Evolutionary conservation across 495 filamentous ascomycete species (phyloP), one percentile per base, ranked within the genome.

Genomic region (Margaritispora aquatica): DNA sequence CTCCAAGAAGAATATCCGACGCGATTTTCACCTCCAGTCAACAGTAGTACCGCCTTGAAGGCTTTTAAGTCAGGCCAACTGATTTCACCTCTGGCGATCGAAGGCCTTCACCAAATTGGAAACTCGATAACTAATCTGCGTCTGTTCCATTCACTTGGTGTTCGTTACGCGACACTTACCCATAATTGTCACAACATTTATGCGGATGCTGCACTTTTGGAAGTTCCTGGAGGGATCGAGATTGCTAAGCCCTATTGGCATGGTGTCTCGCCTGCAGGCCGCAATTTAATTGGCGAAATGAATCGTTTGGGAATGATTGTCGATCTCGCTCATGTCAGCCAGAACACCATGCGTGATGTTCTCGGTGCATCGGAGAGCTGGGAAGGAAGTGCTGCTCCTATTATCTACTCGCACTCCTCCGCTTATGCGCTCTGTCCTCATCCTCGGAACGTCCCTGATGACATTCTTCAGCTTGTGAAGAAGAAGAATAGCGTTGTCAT

Each of bases 21-120:
- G 7, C 73, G 84, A 60, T 92, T 96, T 73, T 85, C 84, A 13
- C 77, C 81, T 0, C 71, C 80, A 0, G 68, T 82, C 1, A 82
- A 84, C 68, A 76, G 77, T 68, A 74, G 70, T 34, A 78, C 79
- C 0, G 87, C 90, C 5, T 60, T 84, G 15, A 68, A 76, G 0
- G 81, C 79, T 17, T 92, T 89, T 70, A 71, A 72, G 21, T 54
- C 63, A 11, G 78, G 80, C 60, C 80, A 79, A 56, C 65, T 85
- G 4, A 76, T 84, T 59, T 83, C 81, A 2, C 90, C 91, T 8
- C 71, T 92, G 15, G 89, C 85, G 15, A 88, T 97, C 24, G 94
- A 98, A 73, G 94, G 94, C 2, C 81, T 98, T 0, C 94, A 98
- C 69, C 92, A 96, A 63, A 95, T 98, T 58, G 93, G 90, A 38